Evolutionary conservation across 805 yeast species (phyloP).

Genomic region (Tetrapisispora namnaoensis): DNA sequence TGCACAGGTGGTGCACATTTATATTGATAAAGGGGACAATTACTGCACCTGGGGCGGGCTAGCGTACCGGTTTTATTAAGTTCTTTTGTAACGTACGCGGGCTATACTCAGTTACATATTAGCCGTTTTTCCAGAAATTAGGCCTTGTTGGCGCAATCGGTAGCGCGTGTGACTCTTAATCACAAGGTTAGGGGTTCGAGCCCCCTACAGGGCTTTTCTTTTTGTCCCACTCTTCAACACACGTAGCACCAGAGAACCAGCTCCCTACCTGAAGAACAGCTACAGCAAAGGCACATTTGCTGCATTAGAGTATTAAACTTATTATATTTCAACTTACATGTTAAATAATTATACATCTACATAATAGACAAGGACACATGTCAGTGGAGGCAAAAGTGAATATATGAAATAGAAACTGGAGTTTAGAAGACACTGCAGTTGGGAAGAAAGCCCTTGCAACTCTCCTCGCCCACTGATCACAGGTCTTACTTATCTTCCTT

Average conservation of each 20-base stretch:
- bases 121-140: neutral
- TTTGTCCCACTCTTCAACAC: neutral
- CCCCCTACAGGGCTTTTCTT: slow-evolving; percentile 12
- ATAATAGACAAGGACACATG: neutral
- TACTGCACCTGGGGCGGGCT: too few species aligned
- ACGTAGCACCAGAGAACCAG: too few species aligned
- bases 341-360: neutral
- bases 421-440: too few species aligned
- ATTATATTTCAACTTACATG: too few species aligned
- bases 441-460: too few species aligned
- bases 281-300: neutral
- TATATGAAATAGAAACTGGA: neutral
- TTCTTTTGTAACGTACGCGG: too few species aligned
- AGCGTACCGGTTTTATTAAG: too few species aligned
- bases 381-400: neutral
- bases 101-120: too few species aligned
- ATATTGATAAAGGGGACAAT: too few species aligned
- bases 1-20: too few species aligned
- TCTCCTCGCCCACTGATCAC: neutral
- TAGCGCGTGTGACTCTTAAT: slow-evolving; percentile 15
- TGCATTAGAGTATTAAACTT: neutral
- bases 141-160: slow-evolving; percentile 14
- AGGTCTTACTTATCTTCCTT: slow-evolving; percentile 5
- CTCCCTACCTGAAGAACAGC: neutral
- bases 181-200: slow-evolving; percentile 13